Conservation (phyloP, 768 basidiomycete species). For the Suillus luteus region DNA sequence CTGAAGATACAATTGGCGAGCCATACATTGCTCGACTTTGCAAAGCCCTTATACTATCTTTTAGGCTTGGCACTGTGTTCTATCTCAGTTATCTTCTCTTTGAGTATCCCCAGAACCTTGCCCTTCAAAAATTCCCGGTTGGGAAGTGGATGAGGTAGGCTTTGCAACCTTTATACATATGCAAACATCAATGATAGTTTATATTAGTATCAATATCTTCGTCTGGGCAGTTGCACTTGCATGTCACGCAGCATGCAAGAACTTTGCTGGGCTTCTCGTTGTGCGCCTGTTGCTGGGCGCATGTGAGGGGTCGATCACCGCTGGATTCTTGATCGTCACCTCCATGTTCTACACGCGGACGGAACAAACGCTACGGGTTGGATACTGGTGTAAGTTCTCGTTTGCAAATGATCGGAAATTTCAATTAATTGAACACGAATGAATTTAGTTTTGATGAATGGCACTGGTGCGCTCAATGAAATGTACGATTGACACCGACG, state of each 20-base stretch:
- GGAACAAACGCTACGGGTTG: conserved; percentile 63
- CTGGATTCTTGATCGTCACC: conserved; percentile 69
- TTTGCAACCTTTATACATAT: neutral
- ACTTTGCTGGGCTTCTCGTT: conserved; percentile 59
- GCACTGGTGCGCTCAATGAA: conserved; percentile 45
- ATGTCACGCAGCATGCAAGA: conserved; percentile 64
- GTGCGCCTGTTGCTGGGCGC: conserved; percentile 63
- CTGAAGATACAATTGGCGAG: conserved; percentile 60
- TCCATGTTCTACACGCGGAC: conserved; percentile 70
- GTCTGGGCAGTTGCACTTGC: conserved; percentile 59
- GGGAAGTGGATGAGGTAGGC: conserved; percentile 73
- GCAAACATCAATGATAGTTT: conserved; percentile 1
- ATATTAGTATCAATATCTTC: conserved; percentile 55
- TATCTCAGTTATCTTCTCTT: conserved; percentile 66
- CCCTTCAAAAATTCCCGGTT: conserved; percentile 64
- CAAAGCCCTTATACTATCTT: neutral
- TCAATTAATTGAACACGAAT: neutral
- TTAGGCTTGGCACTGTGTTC: conserved; percentile 67
- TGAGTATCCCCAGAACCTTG: conserved; percentile 67
- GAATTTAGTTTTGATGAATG: conserved; percentile 64
- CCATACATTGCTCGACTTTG: neutral
- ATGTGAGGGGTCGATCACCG: conserved; percentile 66
- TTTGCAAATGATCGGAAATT: neutral
- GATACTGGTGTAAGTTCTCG: conserved; percentile 64
- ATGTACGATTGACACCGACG: neutral